Evolutionary conservation across 768 basidiomycete species (phyloP).

Genomic region (Russula virescens): DNA sequence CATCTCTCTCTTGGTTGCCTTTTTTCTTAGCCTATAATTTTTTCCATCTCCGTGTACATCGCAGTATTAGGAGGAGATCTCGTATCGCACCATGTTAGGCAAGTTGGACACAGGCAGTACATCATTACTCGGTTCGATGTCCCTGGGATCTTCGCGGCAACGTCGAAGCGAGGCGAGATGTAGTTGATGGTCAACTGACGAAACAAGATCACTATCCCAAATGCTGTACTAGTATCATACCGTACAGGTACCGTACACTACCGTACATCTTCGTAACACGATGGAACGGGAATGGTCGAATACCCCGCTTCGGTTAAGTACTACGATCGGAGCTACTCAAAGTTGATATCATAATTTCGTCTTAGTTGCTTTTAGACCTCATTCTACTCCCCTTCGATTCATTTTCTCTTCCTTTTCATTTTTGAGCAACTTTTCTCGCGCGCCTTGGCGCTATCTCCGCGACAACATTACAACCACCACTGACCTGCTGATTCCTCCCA

Average conservation of each 20-base stretch:
- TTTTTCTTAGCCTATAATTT: neutral
- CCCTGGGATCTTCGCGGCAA: conserved; percentile 10
- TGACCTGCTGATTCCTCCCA: no score
- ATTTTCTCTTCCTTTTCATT: neutral
- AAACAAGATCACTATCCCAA: neutral
- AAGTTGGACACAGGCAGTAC: conserved; percentile 2
- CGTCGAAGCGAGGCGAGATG: conserved; percentile 14
- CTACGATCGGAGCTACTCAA: neutral
- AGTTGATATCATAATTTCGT: neutral
- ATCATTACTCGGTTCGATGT: conserved; percentile 9
- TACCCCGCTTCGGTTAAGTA: neutral
- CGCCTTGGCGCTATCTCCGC: neutral
- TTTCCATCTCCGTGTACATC: conserved; percentile 13
- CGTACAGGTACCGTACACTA: no score
- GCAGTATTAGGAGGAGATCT: conserved; percentile 13
- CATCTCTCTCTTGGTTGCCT: neutral
- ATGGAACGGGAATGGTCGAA: no score
- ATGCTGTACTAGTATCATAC: no score
- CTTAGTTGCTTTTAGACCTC: neutral
- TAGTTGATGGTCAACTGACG: neutral
- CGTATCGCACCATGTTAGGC: conserved; percentile 5
- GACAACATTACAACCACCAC: no score
- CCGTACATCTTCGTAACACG: no score
- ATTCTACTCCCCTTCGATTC: neutral
- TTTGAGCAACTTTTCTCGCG: neutral